Evolutionary conservation across 129 eudicot species (phyloP).

Genomic region (Escallonia herrerae): DNA sequence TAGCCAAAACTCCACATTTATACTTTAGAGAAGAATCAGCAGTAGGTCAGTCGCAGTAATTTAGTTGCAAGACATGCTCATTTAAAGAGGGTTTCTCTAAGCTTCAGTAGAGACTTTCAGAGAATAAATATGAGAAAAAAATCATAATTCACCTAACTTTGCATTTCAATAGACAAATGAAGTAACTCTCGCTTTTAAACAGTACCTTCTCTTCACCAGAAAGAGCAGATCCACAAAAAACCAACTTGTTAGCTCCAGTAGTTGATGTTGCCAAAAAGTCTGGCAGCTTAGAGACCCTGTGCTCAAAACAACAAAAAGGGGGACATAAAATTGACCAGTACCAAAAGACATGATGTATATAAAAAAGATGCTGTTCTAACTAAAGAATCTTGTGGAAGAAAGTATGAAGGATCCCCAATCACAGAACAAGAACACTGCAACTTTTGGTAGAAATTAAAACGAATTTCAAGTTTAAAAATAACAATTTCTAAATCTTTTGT

Average conservation of each 20-base stretch:
- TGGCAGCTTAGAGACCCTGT: constrained; percentile 23
- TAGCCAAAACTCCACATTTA: background rate
- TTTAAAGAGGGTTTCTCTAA: background rate
- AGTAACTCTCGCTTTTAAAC: no score
- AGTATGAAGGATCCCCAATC: no score
- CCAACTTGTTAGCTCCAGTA: constrained; percentile 37
- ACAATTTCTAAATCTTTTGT: no score
- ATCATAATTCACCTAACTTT: no score
- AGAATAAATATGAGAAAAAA: no score
- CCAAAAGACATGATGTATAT: no score
- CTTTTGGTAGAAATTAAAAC: no score
- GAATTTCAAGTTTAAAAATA: no score
- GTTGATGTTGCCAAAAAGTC: constrained; percentile 29
- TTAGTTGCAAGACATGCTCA: background rate
- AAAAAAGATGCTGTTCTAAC: no score
- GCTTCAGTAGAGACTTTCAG: background rate
- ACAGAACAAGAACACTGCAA: no score
- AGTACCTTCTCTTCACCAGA: constrained; percentile 73
- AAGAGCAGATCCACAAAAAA: constrained; percentile 80
- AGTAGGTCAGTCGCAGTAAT: background rate
- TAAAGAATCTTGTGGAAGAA: no score
- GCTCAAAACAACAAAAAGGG: background rate
- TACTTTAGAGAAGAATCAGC: background rate
- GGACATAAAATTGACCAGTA: background rate
- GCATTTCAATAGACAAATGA: no score